Evolutionary conservation across 2,329 filamentous ascomycete genomes (phyloP).

Genomic region (Nothophaeocryptopus gaeumannii): DNA sequence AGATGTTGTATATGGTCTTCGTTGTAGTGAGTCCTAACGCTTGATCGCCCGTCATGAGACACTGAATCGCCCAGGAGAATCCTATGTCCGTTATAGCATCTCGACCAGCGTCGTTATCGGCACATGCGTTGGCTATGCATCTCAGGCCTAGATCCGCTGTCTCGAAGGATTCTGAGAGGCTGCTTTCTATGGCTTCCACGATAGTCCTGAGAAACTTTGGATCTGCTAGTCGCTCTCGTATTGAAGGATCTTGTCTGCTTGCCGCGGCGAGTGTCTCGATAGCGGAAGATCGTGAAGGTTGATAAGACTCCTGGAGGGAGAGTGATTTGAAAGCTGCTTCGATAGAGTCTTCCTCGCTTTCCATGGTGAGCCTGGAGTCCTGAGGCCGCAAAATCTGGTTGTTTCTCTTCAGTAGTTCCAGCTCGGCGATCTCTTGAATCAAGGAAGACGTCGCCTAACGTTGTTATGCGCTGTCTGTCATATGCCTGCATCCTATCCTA

Average conservation of each 20-base stretch:
- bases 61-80: conserved; percentile 20
- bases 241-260: conserved; percentile 18
- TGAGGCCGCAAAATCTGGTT: no score
- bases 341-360: background rate
- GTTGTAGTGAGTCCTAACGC: conserved; percentile 27
- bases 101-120: conserved; percentile 29
- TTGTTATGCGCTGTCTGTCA: no score
- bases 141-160: conserved; percentile 22
- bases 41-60: conserved; percentile 11
- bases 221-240: conserved; percentile 18
- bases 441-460: no score
- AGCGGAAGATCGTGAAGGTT: background rate
- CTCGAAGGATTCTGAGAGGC: conserved; percentile 10
- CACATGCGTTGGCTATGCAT: conserved; percentile 35
- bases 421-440: background rate
- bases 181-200: conserved; percentile 13
- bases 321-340: conserved; percentile 1
- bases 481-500: no score
- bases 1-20: conserved; percentile 46
- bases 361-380: no score
- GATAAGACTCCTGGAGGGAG: background rate
- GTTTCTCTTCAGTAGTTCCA: background rate
- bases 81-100: conserved; percentile 27
- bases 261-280: conserved; percentile 20
- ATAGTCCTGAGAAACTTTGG: conserved; percentile 14